A percentile compares a stretch with the other conserved stretches of the same genome.
Evolutionary conservation across 192 early-diverging fungal genomes (phyloP).

Genomic region (Podila minutissima): DNA sequence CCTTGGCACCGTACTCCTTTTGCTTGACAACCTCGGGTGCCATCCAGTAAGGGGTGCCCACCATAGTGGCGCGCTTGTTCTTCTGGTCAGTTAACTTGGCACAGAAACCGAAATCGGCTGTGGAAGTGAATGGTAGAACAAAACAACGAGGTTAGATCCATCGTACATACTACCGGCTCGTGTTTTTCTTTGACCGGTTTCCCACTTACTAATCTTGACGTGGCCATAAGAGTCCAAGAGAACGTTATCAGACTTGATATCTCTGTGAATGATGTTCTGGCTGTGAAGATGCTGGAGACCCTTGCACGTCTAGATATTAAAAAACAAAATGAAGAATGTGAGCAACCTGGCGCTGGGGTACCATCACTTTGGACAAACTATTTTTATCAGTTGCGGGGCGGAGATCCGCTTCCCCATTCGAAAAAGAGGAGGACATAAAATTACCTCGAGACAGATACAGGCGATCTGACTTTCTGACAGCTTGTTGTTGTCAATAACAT

Average conservation of each 20-base stretch:
- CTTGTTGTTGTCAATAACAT: slow-evolving; percentile 95
- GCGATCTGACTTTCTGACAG: slow-evolving; percentile 96
- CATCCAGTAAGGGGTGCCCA: slow-evolving; percentile 94
- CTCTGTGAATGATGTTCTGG: slow-evolving; percentile 89
- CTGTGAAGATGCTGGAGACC: slow-evolving; percentile 86
- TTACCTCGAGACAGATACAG: slow-evolving; percentile 90
- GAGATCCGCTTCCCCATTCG: neutral
- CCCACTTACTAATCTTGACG: slow-evolving; percentile 77
- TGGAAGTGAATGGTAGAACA: slow-evolving; percentile 18
- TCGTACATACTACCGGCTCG: neutral
- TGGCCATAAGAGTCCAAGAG: slow-evolving; percentile 83
- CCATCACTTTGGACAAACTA: neutral
- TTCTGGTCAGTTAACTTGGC: slow-evolving; percentile 86
- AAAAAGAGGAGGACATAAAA: neutral
- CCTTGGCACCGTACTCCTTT: slow-evolving; percentile 82
- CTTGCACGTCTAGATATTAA: slow-evolving; percentile 67
- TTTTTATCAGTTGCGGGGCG: neutral
- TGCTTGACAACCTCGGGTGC: slow-evolving; percentile 89
- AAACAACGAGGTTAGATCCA: slow-evolving; percentile 46
- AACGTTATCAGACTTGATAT: slow-evolving; percentile 93
- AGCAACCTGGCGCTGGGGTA: neutral
- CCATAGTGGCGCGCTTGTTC: slow-evolving; percentile 90
- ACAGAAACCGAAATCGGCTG: slow-evolving; percentile 92
- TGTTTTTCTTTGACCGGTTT: neutral
- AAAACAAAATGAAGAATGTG: neutral